Evolutionary conservation across 495 filamentous ascomycete species (phyloP).

Genomic region (Chaetomium cochliodes): DNA sequence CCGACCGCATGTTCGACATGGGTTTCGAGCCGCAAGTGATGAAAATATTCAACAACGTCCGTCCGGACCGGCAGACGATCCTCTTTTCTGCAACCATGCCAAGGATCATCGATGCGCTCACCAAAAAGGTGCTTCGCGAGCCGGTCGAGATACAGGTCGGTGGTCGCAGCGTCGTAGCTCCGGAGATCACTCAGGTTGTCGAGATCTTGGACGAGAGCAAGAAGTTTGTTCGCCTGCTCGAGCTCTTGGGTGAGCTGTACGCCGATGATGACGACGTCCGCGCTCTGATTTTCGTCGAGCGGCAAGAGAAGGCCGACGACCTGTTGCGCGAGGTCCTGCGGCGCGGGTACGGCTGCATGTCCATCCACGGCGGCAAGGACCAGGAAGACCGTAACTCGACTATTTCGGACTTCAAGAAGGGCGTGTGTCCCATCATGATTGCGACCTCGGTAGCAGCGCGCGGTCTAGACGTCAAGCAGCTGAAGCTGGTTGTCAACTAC

Average conservation of each 20-base stretch:
- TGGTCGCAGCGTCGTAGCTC: conserved; percentile 84
- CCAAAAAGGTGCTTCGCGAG: conserved; percentile 79
- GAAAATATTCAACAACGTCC: conserved; percentile 89
- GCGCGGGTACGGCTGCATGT: conserved; percentile 91
- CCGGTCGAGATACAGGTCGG: conserved; percentile 92
- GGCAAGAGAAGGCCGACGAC: conserved; percentile 89
- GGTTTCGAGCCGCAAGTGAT: conserved; percentile 97
- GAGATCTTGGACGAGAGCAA: conserved; percentile 79
- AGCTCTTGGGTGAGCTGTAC: conserved; percentile 84
- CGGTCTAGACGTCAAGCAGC: conserved; percentile 92
- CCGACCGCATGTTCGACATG: conserved; percentile 99
- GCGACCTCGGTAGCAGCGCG: conserved; percentile 96
- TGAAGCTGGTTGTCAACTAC: conserved; percentile 96
- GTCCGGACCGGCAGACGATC: conserved; percentile 89
- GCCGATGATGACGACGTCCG: conserved; percentile 84
- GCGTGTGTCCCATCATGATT: conserved; percentile 82
- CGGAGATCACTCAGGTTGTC: conserved; percentile 92
- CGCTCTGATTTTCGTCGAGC: conserved; percentile 88
- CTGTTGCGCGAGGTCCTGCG: conserved; percentile 78
- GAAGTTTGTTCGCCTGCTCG: conserved; percentile 81
- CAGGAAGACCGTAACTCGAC: conserved; percentile 93
- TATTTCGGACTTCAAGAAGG: conserved; percentile 92
- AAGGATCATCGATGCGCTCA: conserved; percentile 85
- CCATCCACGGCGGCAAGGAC: conserved; percentile 95
- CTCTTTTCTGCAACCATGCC: conserved; percentile 97